Percentiles rank a stretch among this genome's conserved stretches.
Evolutionary conservation across 2,329 filamentous ascomycete species (phyloP).

Genomic region (Trichothecium roseum): DNA sequence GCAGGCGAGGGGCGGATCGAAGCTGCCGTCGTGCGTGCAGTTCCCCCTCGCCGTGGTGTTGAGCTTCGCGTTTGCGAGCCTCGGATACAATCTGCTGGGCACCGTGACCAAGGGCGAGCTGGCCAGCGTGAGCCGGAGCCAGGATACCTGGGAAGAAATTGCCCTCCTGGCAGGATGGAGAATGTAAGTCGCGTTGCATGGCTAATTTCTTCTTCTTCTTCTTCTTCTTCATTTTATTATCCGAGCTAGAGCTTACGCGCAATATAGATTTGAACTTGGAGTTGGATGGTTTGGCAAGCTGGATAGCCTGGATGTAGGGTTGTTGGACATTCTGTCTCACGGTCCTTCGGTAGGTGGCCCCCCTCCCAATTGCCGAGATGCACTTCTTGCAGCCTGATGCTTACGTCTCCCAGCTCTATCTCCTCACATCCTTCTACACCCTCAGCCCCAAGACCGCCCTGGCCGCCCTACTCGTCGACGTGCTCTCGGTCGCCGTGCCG

Average conservation of each 20-base stretch:
- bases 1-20: constrained; percentile 12
- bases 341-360: constrained; percentile 52
- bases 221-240: neutral
- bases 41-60: constrained; percentile 43
- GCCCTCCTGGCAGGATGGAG: constrained; percentile 41
- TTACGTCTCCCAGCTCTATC: constrained; percentile 44
- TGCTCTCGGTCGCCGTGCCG: constrained; percentile 58
- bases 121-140: constrained; percentile 51
- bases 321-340: constrained; percentile 59
- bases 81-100: constrained; percentile 53
- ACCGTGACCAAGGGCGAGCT: constrained; percentile 55
- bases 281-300: constrained; percentile 65
- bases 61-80: constrained; percentile 51
- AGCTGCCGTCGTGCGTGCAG: constrained; percentile 32
- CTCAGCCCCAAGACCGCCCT: constrained; percentile 52
- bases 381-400: neutral
- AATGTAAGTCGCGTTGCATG: constrained; percentile 30
- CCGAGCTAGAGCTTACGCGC: constrained; percentile 5
- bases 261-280: constrained; percentile 54
- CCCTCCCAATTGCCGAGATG: neutral
- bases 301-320: constrained; percentile 61
- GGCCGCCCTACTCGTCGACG: constrained; percentile 55
- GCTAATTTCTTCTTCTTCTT: constrained; percentile 11
- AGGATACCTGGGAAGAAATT: constrained; percentile 54
- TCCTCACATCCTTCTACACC: constrained; percentile 69